Percentiles rank a stretch among this genome's conserved stretches.
Evolutionary conservation across 768 basidiomycete genomes (phyloP).

Genomic region (Lactarius quietus): DNA sequence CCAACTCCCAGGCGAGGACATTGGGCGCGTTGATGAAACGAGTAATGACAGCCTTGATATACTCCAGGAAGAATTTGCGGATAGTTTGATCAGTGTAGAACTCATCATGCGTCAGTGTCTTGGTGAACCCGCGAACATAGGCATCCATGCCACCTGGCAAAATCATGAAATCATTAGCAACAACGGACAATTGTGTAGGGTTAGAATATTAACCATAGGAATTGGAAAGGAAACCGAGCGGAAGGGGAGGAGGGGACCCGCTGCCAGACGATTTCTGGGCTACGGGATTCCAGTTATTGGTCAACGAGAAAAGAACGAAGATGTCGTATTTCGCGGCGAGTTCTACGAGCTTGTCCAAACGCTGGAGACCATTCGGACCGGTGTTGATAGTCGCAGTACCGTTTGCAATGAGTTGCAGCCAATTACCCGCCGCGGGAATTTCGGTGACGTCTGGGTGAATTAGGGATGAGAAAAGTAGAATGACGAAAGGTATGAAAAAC

Average conservation of each 20-base stretch:
- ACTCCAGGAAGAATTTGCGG: conserved; percentile 23
- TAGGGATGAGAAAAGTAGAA: not conserved
- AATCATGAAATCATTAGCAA: not conserved
- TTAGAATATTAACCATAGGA: conserved; percentile 29
- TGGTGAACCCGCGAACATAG: conserved; percentile 34
- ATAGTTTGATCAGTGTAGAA: conserved; percentile 39
- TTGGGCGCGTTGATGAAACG: conserved; percentile 15
- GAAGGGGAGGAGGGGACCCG: conserved; percentile 18
- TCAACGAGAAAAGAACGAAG: conserved; percentile 31
- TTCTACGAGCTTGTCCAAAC: conserved; percentile 54
- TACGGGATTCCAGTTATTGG: conserved; percentile 27
- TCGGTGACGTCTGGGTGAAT: conserved; percentile 20
- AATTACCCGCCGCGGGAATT: conserved; percentile 48
- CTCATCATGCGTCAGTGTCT: conserved; percentile 35
- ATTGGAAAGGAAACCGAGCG: conserved; percentile 33
- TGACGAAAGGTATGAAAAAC: conserved; percentile 1
- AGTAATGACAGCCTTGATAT: conserved; percentile 16
- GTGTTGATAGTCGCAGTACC: conserved; percentile 53
- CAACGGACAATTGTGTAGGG: not conserved
- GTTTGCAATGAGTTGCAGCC: conserved; percentile 60
- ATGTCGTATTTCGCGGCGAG: conserved; percentile 53
- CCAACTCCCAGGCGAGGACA: conserved; percentile 26
- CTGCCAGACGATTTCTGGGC: not conserved
- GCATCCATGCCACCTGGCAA: conserved; percentile 39
- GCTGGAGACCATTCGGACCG: conserved; percentile 59